Base-by-base conservation (phyloP, 495 filamentous ascomycete genomes). In the Apiosordaria backusii region DNA sequence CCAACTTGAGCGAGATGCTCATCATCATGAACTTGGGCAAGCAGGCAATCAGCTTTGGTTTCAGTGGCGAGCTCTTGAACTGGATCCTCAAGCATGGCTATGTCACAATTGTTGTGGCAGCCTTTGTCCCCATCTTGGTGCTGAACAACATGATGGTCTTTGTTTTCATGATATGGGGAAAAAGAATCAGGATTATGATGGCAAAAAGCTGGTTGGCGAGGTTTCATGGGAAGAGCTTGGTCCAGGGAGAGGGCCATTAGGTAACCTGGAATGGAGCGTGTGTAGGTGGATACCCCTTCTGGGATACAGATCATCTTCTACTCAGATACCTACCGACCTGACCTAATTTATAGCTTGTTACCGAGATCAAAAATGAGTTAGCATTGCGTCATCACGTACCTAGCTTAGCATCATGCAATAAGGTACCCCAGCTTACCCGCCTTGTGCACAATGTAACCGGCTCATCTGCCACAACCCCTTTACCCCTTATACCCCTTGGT, bases 11-110 rank as follows among this genome's bases (percentile, higher is more conserved):
- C 16, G 83, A 85, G 60, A 84, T 88, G 71, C 81, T 88, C 66
- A 85, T 88, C 15, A 77, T 81, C 50, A 85, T 86, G 66, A 88
- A 86, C 3, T 78, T 88, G 4, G 83, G 86, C 40, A 89, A 89
- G 76, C 87, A 89, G 65, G 70, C 84, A 0, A 83, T 85, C 23
- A 80, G 76, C 25, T 80, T 78, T 45, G 76, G 77, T 1, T 57
- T 79, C 9, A 71, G 74, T 0, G 76, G 73, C 52, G 68, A 75
- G 19, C 70, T 80, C 18, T 63, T 79, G 5, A 72, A 77, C 61
- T 80, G 78, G 77, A 73, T 80, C 26, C 65, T 69, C 53, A 58
- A 75, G 64, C 69, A 65, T 21, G 76, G 78, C 3, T 79, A 77
- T 40, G 67, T 62, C 1, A 70, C 61, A 2, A 73, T 77, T 4